These are phyloP conservation scores for Bombardia bombarda DNA, from an alignment of 495 filamentous ascomycete genomes.

Conservation along the genomic window DNA sequence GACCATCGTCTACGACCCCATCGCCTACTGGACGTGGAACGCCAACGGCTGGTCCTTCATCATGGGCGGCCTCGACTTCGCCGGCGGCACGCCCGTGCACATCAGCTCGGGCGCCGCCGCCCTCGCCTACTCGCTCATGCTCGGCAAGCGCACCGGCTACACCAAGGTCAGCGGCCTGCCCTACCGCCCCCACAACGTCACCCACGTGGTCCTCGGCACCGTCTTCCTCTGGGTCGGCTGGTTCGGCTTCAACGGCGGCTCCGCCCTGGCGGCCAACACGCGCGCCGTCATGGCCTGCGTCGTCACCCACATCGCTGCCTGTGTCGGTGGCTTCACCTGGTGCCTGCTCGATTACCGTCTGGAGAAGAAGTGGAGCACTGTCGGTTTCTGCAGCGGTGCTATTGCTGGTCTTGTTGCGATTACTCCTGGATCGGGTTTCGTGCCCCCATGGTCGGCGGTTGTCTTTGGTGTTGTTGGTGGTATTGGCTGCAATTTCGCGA, in stretches of 20 bases:
- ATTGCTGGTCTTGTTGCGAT: slow-evolving; percentile 92
- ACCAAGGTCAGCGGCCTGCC: slow-evolving; percentile 78
- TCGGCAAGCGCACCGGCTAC: slow-evolving; percentile 83
- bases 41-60: slow-evolving; percentile 70
- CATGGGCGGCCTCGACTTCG: slow-evolving; percentile 89
- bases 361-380: slow-evolving; percentile 93
- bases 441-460: slow-evolving; percentile 86
- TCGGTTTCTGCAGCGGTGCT: slow-evolving; percentile 94
- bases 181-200: slow-evolving; percentile 96
- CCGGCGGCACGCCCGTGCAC: slow-evolving; percentile 93
- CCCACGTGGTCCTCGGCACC: slow-evolving; percentile 91
- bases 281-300: slow-evolving; percentile 72
- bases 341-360: slow-evolving; percentile 90
- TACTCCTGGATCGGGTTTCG: slow-evolving; percentile 84
- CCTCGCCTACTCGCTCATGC: slow-evolving; percentile 83
- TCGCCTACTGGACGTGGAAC: slow-evolving; percentile 99
- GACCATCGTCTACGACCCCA: slow-evolving; percentile 89
- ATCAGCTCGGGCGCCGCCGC: slow-evolving; percentile 87
- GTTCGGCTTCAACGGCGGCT: slow-evolving; percentile 98
- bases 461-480: slow-evolving; percentile 84
- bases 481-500: slow-evolving; percentile 86
- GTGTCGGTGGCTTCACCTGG: slow-evolving; percentile 90
- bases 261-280: slow-evolving; percentile 81
- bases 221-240: slow-evolving; percentile 99
- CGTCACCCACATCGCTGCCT: slow-evolving; percentile 69